These are phyloP conservation scores for Alternaria viburni DNA, from an alignment of 2,329 filamentous ascomycete genomes.

Conservation along the genomic window DNA sequence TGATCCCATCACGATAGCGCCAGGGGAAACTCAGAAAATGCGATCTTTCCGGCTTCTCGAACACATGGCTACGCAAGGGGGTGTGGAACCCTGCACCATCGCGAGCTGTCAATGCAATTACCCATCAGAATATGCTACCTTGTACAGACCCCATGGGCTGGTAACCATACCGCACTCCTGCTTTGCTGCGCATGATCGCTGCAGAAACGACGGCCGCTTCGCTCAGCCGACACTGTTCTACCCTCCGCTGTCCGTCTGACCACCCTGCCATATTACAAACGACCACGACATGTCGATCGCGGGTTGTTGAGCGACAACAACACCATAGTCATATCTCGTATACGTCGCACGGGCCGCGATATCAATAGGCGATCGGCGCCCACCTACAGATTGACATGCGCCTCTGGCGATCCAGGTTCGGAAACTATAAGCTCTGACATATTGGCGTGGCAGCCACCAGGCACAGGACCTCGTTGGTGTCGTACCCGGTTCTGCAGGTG, in stretches of 20 bases:
- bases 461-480: neutral
- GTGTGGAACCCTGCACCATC: conserved; percentile 16
- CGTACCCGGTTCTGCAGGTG: neutral
- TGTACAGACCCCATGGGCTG: neutral
- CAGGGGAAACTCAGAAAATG: neutral
- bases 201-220: conserved; percentile 7
- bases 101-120: conserved; percentile 15
- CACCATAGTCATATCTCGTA: neutral
- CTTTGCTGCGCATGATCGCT: conserved; percentile 4
- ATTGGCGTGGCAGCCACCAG: conserved; percentile 7
- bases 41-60: conserved; percentile 8
- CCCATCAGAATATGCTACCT: conserved; percentile 13
- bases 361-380: neutral
- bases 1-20: neutral
- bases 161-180: conserved; percentile 2
- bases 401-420: neutral
- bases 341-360: neutral
- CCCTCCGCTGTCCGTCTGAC: neutral
- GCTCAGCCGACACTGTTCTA: conserved; percentile 1
- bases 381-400: conserved; percentile 9
- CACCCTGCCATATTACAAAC: neutral
- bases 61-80: conserved; percentile 11
- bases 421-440: neutral
- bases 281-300: conserved; percentile 1
- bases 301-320: neutral